phyloP scores from a whole-genome alignment of 306 rosid species.

The Urtica urens region DNA sequence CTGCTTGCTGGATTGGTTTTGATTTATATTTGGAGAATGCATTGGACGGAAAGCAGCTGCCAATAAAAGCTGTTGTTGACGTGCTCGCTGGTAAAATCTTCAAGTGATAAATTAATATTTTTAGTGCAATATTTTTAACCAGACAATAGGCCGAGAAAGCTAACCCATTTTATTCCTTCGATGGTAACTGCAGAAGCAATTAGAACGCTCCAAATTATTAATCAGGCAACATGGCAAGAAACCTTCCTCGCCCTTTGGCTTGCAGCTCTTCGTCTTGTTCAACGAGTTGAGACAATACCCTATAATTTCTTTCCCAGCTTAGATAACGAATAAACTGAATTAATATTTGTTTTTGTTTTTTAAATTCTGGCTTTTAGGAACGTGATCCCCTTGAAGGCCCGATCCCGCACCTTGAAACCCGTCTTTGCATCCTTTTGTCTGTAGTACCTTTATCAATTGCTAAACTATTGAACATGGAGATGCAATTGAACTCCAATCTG shows the following conservation, averaged over 20 bases:
- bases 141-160: too few species aligned
- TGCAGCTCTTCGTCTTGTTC: conserved; percentile 85
- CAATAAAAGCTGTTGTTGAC: conserved; percentile 46
- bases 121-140: conserved; percentile 8
- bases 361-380: conserved; percentile 37
- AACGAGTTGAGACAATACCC: conserved; percentile 58
- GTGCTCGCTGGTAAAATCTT: conserved; percentile 43
- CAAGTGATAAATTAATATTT: conserved; percentile 13
- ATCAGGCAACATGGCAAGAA: conserved; percentile 83
- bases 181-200: conserved; percentile 47
- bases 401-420: conserved; percentile 66
- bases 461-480: conserved; percentile 36
- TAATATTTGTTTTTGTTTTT: conserved; percentile 11
- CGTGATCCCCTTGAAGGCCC: conserved; percentile 81
- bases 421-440: conserved; percentile 51
- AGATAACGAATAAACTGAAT: not conserved
- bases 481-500: conserved; percentile 22
- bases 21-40: conserved; percentile 67
- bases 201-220: conserved; percentile 48
- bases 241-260: conserved; percentile 78
- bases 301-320: conserved; percentile 15
- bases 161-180: too few species aligned
- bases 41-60: conserved; percentile 64
- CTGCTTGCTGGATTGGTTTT: conserved; percentile 60
- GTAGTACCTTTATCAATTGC: conserved; percentile 61